Evolutionary conservation across 1,284 basidiomycete genomes (phyloP).

Genomic region (Phaffia rhodozyma): DNA sequence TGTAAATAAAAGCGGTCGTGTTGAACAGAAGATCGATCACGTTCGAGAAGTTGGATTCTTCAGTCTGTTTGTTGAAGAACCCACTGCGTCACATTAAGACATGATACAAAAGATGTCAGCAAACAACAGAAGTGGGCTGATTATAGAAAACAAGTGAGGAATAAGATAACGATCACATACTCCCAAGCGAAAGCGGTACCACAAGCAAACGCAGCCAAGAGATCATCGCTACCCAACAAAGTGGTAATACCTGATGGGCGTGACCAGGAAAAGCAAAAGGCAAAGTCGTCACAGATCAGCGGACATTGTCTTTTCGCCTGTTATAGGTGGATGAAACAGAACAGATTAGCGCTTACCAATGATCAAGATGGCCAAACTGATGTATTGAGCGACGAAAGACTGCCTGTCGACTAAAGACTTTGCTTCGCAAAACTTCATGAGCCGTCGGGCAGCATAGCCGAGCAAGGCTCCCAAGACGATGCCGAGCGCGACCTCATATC

Average conservation of each 20-base stretch:
- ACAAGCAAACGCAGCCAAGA: slow-evolving; percentile 86
- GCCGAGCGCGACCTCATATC: slow-evolving; percentile 71
- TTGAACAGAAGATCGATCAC: slow-evolving; percentile 89
- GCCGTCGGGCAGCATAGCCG: slow-evolving; percentile 72
- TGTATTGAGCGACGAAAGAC: slow-evolving; percentile 80
- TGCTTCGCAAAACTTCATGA: slow-evolving; percentile 90
- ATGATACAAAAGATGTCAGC: neutral
- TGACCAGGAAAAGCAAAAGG: slow-evolving; percentile 19
- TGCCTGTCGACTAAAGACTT: slow-evolving; percentile 88
- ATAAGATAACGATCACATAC: slow-evolving; percentile 25
- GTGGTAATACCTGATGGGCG: slow-evolving; percentile 68
- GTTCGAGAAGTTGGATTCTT: slow-evolving; percentile 86
- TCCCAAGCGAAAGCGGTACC: slow-evolving; percentile 98
- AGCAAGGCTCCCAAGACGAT: slow-evolving; percentile 64
- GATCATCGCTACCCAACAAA: slow-evolving; percentile 83
- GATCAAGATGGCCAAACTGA: slow-evolving; percentile 68
- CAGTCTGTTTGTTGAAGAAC: slow-evolving; percentile 93
- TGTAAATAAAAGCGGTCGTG: slow-evolving; percentile 78
- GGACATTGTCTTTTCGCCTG: neutral
- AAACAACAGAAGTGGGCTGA: neutral
- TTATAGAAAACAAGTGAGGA: neutral
- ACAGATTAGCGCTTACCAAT: slow-evolving; percentile 43
- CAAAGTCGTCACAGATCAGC: neutral
- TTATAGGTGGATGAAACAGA: neutral
- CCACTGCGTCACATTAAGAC: slow-evolving; percentile 37